Conservation (phyloP, 257 asterid species). For the Solanum chiquidenum region DNA sequence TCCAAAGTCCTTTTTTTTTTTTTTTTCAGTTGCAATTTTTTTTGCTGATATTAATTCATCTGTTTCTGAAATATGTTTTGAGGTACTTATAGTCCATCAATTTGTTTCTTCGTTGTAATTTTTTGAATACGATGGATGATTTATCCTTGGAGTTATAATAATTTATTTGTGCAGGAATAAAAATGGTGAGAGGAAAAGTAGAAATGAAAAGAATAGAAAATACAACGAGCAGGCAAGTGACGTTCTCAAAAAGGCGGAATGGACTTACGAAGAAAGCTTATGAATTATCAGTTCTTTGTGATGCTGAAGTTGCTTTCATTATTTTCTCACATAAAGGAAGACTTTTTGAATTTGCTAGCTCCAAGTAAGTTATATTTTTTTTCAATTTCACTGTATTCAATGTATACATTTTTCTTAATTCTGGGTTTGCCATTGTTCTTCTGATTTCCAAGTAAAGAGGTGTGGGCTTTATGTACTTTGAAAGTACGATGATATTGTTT, state of each 20-base stretch:
- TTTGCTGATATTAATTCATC: not conserved
- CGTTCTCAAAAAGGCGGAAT: constrained; percentile 59
- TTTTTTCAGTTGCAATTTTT: not conserved
- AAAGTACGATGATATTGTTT: not conserved
- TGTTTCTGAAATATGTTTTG: not conserved
- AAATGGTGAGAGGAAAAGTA: constrained; percentile 76
- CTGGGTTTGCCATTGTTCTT: not conserved
- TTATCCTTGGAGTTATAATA: too few species aligned
- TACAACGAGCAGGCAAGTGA: constrained; percentile 9
- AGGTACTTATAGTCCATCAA: not conserved
- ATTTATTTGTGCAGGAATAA: not conserved
- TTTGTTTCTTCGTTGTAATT: not conserved
- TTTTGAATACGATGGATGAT: constrained; percentile 1
- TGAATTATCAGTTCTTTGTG: constrained; percentile 28
- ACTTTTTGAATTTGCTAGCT: constrained; percentile 55
- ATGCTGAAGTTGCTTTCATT: constrained; percentile 9
- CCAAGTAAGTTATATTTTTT: constrained; percentile 25
- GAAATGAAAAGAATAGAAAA: constrained; percentile 60
- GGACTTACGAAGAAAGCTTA: constrained; percentile 69
- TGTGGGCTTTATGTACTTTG: not conserved
- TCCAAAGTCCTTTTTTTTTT: not conserved
- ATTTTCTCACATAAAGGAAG: constrained; percentile 72
- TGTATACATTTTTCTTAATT: not conserved
- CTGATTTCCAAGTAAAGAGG: not conserved
- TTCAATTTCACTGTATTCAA: not conserved